Conservation (phyloP, 1,284 basidiomycete species). For the Hortiboletus rubellus region DNA sequence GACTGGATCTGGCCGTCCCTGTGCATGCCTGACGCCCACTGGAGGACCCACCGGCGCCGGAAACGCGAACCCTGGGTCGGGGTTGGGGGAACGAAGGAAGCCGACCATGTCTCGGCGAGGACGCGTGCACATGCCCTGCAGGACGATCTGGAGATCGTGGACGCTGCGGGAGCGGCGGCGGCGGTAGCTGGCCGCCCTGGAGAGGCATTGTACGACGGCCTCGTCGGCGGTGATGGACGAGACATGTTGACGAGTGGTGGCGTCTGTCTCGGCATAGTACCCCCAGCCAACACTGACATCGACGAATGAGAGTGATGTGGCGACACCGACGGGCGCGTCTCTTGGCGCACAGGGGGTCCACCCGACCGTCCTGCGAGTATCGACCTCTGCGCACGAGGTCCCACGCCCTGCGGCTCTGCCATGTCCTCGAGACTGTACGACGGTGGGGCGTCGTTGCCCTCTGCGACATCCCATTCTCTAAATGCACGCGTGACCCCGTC, state of each 20-base stretch:
- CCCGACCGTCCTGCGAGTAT: no score
- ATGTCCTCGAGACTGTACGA: slow-evolving; percentile 64
- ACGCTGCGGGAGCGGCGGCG: background rate
- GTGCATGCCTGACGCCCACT: background rate
- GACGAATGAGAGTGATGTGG: background rate
- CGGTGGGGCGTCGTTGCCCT: slow-evolving; percentile 53
- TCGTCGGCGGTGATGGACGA: slow-evolving; percentile 9
- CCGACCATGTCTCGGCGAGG: no score
- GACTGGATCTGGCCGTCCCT: slow-evolving; percentile 10
- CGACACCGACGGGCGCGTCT: slow-evolving; percentile 6
- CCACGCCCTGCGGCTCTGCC: slow-evolving; percentile 19
- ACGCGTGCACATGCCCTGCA: no score
- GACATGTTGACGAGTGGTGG: slow-evolving; percentile 18
- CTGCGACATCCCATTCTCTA: slow-evolving; percentile 16
- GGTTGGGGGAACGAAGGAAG: background rate
- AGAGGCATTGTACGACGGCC: background rate
- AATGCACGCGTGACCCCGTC: slow-evolving; percentile 18
- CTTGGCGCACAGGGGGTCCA: background rate
- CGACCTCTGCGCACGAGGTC: no score
- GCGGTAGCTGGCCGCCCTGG: no score
- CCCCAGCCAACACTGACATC: no score
- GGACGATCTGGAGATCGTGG: background rate
- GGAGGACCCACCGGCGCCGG: background rate
- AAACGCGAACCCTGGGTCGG: background rate
- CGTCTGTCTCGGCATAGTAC: background rate